Base-by-base conservation (phyloP, 2,329 filamentous ascomycete species). In the Ceratocystis colombiana region DNA sequence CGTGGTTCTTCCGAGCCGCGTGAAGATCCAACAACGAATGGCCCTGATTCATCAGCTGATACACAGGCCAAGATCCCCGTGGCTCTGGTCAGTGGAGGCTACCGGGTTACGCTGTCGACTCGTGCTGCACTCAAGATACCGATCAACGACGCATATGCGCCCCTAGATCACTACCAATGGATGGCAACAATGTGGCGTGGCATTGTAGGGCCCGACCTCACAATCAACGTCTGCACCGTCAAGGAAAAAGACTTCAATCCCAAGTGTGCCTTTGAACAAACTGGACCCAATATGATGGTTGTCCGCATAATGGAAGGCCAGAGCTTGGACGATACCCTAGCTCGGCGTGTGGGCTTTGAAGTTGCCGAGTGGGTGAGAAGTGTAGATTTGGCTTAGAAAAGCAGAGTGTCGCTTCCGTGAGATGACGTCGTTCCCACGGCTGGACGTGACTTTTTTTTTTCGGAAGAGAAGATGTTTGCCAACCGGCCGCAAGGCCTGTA, bases 121-220 rank as follows among this genome's bases (percentile, higher is more conserved):
- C 79, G 80, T 61, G 93, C 88, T 73, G 88, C 91, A 1, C 84
- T 83, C 65, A 79, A 81, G 15, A 85, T 92, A 55, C 87, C 88
- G 1, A 90, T 95, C 70, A 78, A 81, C 20, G 91, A 96, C 72
- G 80, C 82, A 5, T 96, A 95, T 74, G 83, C 85, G 17, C 86
- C 89, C 0, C 82, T 88, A n/a, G 91, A 96, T 71, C 93, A 97
- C 76, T 97, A 93, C 91, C 89, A 95, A 75, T 97, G 93, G 93
- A 90, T 94, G 79, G 93, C 93, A 45, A 93, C 89, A 55, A 82
- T 96, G 25, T 97, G 93, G 93, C 86, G 92, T 8, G 90, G 90
- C 8, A 88, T 89, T 65, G 81, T 92, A 0, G 90, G 88, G 0
- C 85, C 93, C 0, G 93, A 97, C 74, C 77, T 93, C 59, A 88